Base-by-base conservation (phyloP, 768 basidiomycete genomes). In the Rubroboletus pulcherrimus region DNA sequence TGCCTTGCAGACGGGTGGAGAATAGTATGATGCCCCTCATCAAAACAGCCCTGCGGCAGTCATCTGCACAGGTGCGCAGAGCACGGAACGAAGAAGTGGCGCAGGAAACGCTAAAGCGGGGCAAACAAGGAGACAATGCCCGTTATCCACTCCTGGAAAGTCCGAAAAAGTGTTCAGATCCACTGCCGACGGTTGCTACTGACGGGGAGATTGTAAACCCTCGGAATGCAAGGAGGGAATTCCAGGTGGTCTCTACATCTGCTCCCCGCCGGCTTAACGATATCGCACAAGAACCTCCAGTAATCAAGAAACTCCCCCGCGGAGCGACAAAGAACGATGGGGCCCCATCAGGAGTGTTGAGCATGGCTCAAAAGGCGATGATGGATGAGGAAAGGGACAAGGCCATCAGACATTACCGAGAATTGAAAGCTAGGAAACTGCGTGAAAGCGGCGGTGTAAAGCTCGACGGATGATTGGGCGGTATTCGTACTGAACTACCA, bases 311-410 rank as follows among this genome's bases (percentile, higher is more conserved):
- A 56, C 71, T 82, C 7, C 81, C 84, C 21, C 79, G 83, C 21
- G 77, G 80, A 30, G 78, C 71, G 12, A 61, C 58, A 2, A 58
- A 55, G 59, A 62, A 43, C 46, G 63, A 49, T 48, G 55, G 63
- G 64, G 55, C 73, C 76, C 63, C 65, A 58, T 50, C 55, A 40
- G 78, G 78, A 3, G 77, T 88, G 8, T 60, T 91, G 31, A 86
- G 85, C 30, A 84, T 90, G 80, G 83, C 86, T 14, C 88, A 91
- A 73, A 85, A 82, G 66, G 76, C 77, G 7, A 83, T 89, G 83
- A 83, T 93, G 81, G 87, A 87, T 63, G 75, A 77, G 50, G 89
- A 91, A 68, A 77, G 90, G 58, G 84, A 87, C 62, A 84, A 79
- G 56, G 87, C 73, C 21, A 85, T 93, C 56, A 72, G 70, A 64